Percentiles rank a stretch among this genome's conserved stretches.
These are phyloP conservation scores for Basidiobolus meristosporus DNA, from an alignment of 371 early-diverging fungal species.

Conservation along the genomic window DNA sequence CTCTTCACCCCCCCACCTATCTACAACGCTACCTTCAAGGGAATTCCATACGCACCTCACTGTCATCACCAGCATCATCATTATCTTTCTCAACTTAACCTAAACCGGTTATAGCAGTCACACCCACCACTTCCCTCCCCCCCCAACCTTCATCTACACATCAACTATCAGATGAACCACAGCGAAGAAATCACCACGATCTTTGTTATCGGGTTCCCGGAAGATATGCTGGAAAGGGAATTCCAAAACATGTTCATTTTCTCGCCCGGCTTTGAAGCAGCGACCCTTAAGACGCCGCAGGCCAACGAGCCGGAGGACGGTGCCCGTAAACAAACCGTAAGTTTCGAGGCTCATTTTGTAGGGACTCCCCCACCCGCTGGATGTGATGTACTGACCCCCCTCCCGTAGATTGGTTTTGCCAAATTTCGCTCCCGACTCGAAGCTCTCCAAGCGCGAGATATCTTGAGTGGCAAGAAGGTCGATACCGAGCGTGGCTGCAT, in stretches of 20 bases:
- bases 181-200: conserved; percentile 72
- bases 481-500: conserved; percentile 68
- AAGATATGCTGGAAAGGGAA: conserved; percentile 91
- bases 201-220: conserved; percentile 96
- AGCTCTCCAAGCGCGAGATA: conserved; percentile 71
- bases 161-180: too few species aligned
- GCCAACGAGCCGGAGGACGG: conserved; percentile 24
- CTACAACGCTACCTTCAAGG: too few species aligned
- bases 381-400: neutral
- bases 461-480: conserved; percentile 68
- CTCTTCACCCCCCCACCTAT: too few species aligned
- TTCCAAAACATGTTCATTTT: conserved; percentile 96
- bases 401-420: conserved; percentile 64
- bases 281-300: conserved; percentile 69
- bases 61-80: too few species aligned
- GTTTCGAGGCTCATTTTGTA: conserved; percentile 8
- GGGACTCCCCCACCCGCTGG: too few species aligned
- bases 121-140: too few species aligned
- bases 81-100: too few species aligned
- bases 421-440: conserved; percentile 73
- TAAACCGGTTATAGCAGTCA: too few species aligned
- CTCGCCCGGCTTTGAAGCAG: conserved; percentile 88
- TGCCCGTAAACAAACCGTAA: conserved; percentile 63
- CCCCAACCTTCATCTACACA: too few species aligned
- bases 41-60: too few species aligned